A percentile compares a stretch with the other conserved stretches of the same genome.
These are phyloP conservation scores for Kodamaea hsintzibuensis DNA, from an alignment of 805 yeast species.

Conservation along the genomic window DNA sequence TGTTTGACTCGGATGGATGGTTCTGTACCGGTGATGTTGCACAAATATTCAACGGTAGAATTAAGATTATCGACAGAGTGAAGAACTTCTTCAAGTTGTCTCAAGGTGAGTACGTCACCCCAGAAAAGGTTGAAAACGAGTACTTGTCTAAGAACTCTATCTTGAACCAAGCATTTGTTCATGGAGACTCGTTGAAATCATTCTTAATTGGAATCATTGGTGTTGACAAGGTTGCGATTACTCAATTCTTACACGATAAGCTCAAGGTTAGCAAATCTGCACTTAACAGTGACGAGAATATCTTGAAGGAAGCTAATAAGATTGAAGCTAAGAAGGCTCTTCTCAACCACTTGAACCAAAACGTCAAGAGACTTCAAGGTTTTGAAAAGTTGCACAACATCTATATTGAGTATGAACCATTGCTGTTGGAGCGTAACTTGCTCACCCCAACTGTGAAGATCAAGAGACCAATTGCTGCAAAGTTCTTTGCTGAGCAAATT, in stretches of 20 bases:
- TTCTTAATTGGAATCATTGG: slow-evolving; percentile 27
- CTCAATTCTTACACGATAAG: slow-evolving; percentile 16
- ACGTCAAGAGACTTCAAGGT: slow-evolving; percentile 19
- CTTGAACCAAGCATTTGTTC: slow-evolving; percentile 21
- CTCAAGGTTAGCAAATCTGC: slow-evolving; percentile 12
- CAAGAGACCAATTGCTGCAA: slow-evolving; percentile 51
- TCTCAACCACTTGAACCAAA: slow-evolving; percentile 17
- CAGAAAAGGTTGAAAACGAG: slow-evolving; percentile 30
- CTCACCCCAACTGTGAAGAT: slow-evolving; percentile 44
- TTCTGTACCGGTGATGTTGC: slow-evolving; percentile 29
- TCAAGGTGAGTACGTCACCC: slow-evolving; percentile 34
- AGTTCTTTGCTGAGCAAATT: slow-evolving; percentile 41
- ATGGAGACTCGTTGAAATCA: slow-evolving; percentile 26
- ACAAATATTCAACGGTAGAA: slow-evolving; percentile 19
- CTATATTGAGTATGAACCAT: slow-evolving; percentile 28
- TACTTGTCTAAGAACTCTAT: slow-evolving; percentile 22
- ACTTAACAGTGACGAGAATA: slow-evolving; percentile 9
- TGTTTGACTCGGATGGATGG: slow-evolving; percentile 26
- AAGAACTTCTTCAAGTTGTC: slow-evolving; percentile 35
- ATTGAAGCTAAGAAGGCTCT: slow-evolving; percentile 20
- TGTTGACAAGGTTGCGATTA: slow-evolving; percentile 19
- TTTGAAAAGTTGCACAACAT: slow-evolving; percentile 27
- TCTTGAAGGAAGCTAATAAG: slow-evolving; percentile 14
- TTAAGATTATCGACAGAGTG: slow-evolving; percentile 30
- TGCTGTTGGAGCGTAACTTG: slow-evolving; percentile 24